Percentiles rank a stretch among this genome's conserved stretches.
These are phyloP conservation scores for Glycine tomentella DNA, from an alignment of 306 rosid genomes.

Conservation along the genomic window DNA sequence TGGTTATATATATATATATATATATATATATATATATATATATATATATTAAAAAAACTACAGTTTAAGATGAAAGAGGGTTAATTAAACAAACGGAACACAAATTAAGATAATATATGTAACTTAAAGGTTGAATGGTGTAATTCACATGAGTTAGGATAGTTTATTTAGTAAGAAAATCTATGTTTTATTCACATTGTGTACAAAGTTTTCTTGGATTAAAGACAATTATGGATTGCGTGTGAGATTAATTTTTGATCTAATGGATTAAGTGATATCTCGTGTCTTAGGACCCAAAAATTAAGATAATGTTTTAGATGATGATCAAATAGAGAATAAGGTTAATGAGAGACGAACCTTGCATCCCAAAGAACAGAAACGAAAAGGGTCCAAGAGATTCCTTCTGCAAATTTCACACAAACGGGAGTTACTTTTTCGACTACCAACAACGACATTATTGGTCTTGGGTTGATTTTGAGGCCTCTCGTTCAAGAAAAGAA, in stretches of 20 bases:
- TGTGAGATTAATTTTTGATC: too few relatives aligned
- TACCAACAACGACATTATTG: not conserved
- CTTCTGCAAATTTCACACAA: slow-evolving; percentile 66
- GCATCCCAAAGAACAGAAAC: slow-evolving; percentile 80
- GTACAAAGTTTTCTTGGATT: too few relatives aligned
- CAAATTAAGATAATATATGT: not conserved
- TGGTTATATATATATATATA: not conserved
- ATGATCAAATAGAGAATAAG: too few relatives aligned
- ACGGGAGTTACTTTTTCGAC: slow-evolving; percentile 52
- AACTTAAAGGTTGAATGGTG: too few relatives aligned
- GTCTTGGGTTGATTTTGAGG: slow-evolving; percentile 60
- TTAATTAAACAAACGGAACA: not conserved
- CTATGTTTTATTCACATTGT: too few relatives aligned
- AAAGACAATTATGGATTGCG: not conserved
- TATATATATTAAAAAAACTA: too few relatives aligned
- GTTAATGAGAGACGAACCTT: slow-evolving; percentile 54
- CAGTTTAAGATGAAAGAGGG: too few relatives aligned
- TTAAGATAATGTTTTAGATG: not conserved
- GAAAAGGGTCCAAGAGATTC: slow-evolving; percentile 68
- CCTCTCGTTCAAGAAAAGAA: slow-evolving; percentile 71
- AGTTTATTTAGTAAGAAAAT: too few relatives aligned
- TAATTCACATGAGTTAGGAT: too few relatives aligned
- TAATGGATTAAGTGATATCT: too few relatives aligned
- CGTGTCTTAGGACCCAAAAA: too few relatives aligned
- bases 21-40: too few relatives aligned